phyloP scores from a whole-genome alignment of 2,329 filamentous ascomycete genomes.

The Phialemonium atrogriseum region DNA sequence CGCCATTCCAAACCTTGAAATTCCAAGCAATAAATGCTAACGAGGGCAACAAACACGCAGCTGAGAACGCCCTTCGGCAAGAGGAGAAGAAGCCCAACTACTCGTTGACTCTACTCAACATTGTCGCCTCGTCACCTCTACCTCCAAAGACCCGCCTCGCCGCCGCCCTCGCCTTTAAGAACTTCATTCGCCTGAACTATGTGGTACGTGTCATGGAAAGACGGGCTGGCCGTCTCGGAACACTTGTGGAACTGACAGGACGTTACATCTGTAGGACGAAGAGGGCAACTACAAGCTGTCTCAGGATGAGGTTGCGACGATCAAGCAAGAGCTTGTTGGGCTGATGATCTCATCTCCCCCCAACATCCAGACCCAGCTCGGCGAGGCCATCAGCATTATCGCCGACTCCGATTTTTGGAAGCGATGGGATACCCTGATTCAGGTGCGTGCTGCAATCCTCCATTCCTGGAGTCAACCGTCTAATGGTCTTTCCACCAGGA shows the following conservation, averaged over 20 bases:
- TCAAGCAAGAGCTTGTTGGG: constrained; percentile 92
- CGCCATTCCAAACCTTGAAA: background rate
- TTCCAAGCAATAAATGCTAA: too few relatives aligned
- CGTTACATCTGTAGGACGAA: constrained; percentile 68
- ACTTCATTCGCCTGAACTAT: constrained; percentile 93
- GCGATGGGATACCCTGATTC: constrained; percentile 91
- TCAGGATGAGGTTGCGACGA: constrained; percentile 71
- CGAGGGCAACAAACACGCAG: constrained; percentile 38
- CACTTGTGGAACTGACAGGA: too few relatives aligned
- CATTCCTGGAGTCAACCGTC: background rate
- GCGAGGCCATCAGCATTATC: constrained; percentile 94
- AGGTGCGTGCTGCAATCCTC: constrained; percentile 39
- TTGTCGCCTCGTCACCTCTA: constrained; percentile 68
- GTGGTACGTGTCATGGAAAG: constrained; percentile 53
- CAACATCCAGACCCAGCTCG: constrained; percentile 84
- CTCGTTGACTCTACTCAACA: constrained; percentile 80
- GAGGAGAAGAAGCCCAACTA: constrained; percentile 81
- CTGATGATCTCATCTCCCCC: constrained; percentile 90
- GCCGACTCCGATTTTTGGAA: constrained; percentile 97
- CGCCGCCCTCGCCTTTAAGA: constrained; percentile 93
- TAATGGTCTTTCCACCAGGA: constrained; percentile 42
- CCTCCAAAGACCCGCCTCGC: constrained; percentile 75
- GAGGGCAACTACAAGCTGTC: constrained; percentile 89
- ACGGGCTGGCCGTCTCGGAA: too few relatives aligned
- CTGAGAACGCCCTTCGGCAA: constrained; percentile 69